Evolutionary conservation across 2,329 filamentous ascomycete genomes (phyloP), one percentile per base, ranked within the genome.

Genomic region (Fusarium nisikadoi): DNA sequence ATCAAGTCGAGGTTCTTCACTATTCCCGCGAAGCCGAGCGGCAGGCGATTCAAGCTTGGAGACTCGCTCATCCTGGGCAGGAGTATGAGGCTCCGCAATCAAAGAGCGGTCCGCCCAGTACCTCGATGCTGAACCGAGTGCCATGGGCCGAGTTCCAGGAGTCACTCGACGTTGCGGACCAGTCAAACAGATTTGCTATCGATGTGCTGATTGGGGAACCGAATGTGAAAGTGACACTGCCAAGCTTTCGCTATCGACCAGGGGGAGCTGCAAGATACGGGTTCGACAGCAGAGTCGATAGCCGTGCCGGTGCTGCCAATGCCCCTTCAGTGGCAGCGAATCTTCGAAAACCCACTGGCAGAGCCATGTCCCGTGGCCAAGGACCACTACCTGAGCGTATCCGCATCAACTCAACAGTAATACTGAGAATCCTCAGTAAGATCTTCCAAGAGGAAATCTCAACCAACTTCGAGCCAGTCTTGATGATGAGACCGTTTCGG

Each of bases 161-260:
- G 1, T 31, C 36, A 2, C 20, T 31, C 5, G 10, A 41, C 3
- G 25, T 52, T 2, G 8, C 19, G 4, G 14, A 25, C 3, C 19
- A 31, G 5, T 4, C 3, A 1, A 4, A 14, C 1, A 3, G 5
- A 6, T 54, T 54, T 17, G 52, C 52, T 6, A 25, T 54, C 0
- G 52, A 54, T 0, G 36, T 54, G 2, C 6, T 54, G 20, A 2
- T 41, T 2, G 52, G 52, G 3, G 27, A 54, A 1, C 52, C 52
- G 0, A 31, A 19, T 2, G 36, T 54, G 0, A 54, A 29, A 3
- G 7, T 54, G 0, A 29, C 11, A 23, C 5, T 23, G 0, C 33
- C 36, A 0, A 23, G 3, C 2, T 10, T 29, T 6, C 25, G 31
- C 0, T 54, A 54, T 54, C 19, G 25, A 5, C 16, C 27, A 23